phyloP scores from a whole-genome alignment of 2,329 filamentous ascomycete genomes.

The Amauroascus niger region DNA sequence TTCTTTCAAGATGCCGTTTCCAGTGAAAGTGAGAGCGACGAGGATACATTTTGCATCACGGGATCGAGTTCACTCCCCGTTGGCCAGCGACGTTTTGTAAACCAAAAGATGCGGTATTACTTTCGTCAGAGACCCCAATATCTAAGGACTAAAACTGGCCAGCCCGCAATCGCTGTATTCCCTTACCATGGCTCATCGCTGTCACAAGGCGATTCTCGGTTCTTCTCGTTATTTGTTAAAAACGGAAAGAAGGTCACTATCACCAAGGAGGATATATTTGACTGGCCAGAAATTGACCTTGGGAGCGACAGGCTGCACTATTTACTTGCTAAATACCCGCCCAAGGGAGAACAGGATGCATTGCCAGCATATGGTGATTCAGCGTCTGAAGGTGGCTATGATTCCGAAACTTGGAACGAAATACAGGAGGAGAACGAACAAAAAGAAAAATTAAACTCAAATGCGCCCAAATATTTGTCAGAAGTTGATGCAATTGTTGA shows the following conservation, averaged over 20 bases:
- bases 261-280: conserved; percentile 22
- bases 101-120: conserved; percentile 23
- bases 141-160: conserved; percentile 18
- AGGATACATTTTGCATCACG: conserved; percentile 23
- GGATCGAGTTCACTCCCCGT: conserved; percentile 19
- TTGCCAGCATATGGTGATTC: conserved; percentile 50
- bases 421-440: conserved; percentile 49
- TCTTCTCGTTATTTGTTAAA: conserved; percentile 27
- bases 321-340: conserved; percentile 38
- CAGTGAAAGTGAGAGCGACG: conserved; percentile 13
- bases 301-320: conserved; percentile 23
- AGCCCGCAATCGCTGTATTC: conserved; percentile 22
- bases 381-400: conserved; percentile 43
- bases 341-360: conserved; percentile 31
- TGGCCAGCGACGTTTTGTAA: conserved; percentile 27
- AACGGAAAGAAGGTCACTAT: conserved; percentile 20
- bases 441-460: conserved; percentile 18
- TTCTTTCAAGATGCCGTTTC: conserved; percentile 33
- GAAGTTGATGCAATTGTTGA: conserved; percentile 47
- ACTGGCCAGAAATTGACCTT: conserved; percentile 24
- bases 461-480: conserved; percentile 27
- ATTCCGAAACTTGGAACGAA: conserved; percentile 52
- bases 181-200: conserved; percentile 21
- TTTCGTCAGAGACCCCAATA: conserved; percentile 22
- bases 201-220: conserved; percentile 13